phyloP scores from a whole-genome alignment of 179 eudicot genomes.

The Spinacia oleracea region DNA sequence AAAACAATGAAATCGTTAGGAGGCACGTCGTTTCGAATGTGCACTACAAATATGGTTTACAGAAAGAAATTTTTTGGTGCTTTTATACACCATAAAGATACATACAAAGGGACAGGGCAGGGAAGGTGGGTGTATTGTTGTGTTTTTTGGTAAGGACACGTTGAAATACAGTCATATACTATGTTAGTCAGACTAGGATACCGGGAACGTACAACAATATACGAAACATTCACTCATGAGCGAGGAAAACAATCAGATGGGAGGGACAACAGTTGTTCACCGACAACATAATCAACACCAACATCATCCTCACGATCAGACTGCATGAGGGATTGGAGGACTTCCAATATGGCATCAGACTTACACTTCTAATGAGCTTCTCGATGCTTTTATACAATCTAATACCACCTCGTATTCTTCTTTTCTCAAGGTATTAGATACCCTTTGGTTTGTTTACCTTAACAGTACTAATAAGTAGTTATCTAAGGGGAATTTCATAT shows the following conservation, averaged over 20 bases:
- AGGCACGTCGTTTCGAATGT: too few relatives aligned
- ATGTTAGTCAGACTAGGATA: too few relatives aligned
- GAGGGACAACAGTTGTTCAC: not conserved
- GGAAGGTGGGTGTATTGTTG: too few relatives aligned
- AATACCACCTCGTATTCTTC: conserved; percentile 28
- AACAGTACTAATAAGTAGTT: too few relatives aligned
- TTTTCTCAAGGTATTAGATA: conserved; percentile 23
- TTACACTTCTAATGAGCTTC: conserved; percentile 35
- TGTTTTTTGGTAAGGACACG: too few relatives aligned
- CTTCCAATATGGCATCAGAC: conserved; percentile 34
- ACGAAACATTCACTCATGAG: conserved; percentile 25
- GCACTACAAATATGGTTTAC: too few relatives aligned
- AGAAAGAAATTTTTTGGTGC: too few relatives aligned
- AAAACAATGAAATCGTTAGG: too few relatives aligned
- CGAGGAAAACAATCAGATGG: conserved; percentile 27
- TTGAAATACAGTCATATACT: too few relatives aligned
- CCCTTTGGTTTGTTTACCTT: not conserved
- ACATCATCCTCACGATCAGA: conserved; percentile 21
- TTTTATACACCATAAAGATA: too few relatives aligned
- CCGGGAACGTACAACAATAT: conserved; percentile 24
- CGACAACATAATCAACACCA: not conserved
- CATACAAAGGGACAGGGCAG: too few relatives aligned
- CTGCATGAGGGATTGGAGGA: not conserved
- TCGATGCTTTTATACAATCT: conserved; percentile 32
- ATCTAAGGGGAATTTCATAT: too few relatives aligned